These are phyloP conservation scores for Kwoniella sp. DNA, from an alignment of 768 basidiomycete genomes.

Conservation along the genomic window DNA sequence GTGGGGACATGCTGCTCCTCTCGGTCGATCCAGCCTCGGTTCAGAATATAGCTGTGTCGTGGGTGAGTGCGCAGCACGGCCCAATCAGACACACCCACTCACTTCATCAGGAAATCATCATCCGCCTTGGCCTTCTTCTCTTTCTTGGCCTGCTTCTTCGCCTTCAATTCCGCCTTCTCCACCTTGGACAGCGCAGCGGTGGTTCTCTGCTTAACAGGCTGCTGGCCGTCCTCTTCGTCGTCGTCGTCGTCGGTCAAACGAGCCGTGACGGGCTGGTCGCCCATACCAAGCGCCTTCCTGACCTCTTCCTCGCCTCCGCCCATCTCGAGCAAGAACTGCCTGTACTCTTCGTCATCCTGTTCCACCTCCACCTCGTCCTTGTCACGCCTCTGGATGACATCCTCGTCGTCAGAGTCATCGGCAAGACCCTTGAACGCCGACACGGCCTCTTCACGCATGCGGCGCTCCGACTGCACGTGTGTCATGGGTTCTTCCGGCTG, in stretches of 20 bases:
- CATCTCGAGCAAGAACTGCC: constrained; percentile 67
- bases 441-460: constrained; percentile 74
- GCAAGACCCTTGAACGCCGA: constrained; percentile 65
- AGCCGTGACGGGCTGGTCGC: constrained; percentile 21
- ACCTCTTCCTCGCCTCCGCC: constrained; percentile 66
- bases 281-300: constrained; percentile 59
- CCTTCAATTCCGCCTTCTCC: constrained; percentile 46
- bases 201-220: constrained; percentile 5
- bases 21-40: constrained; percentile 94
- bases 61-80: too few relatives aligned
- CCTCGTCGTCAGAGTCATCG: constrained; percentile 39
- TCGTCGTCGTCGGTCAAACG: constrained; percentile 34
- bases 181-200: not conserved
- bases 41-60: constrained; percentile 78
- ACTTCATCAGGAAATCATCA: constrained; percentile 89
- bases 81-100: constrained; percentile 46
- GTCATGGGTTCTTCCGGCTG: constrained; percentile 53
- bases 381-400: constrained; percentile 59
- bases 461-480: constrained; percentile 71
- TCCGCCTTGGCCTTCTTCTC: constrained; percentile 61
- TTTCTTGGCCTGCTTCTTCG: constrained; percentile 45
- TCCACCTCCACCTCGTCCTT: constrained; percentile 73
- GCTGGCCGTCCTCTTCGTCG: constrained; percentile 29
- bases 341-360: constrained; percentile 79
- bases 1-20: constrained; percentile 71